These are phyloP conservation scores for Paramecium caudatum DNA, from an alignment of 73 alveolate species.

Conservation along the genomic window DNA sequence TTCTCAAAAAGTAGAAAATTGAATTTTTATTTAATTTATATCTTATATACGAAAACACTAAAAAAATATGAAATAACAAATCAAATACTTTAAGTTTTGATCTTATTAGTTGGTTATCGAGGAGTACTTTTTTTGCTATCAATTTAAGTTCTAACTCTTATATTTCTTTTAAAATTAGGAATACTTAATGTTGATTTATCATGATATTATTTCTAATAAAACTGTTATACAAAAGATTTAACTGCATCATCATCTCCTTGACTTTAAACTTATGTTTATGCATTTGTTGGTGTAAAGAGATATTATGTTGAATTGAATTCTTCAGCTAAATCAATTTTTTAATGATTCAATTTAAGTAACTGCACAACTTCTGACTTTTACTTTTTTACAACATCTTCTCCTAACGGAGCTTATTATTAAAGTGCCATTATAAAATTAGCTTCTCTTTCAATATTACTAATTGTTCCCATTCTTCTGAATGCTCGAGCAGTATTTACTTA, in stretches of 20 bases:
- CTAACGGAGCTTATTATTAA: slow-evolving; percentile 43
- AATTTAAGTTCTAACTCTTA: slow-evolving; percentile 15
- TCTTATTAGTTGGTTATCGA: neutral
- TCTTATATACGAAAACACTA: no score
- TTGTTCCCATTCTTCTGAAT: slow-evolving; percentile 36
- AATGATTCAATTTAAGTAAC: neutral
- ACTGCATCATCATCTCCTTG: neutral
- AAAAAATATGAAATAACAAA: no score
- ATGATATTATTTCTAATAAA: slow-evolving; percentile 1
- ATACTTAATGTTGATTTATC: neutral
- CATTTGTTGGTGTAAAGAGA: slow-evolving; percentile 36
- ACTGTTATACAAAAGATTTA: slow-evolving; percentile 35
- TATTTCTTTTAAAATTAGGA: neutral
- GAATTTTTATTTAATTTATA: no score
- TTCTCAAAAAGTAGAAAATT: no score
- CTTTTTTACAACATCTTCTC: slow-evolving; percentile 6
- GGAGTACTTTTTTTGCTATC: neutral
- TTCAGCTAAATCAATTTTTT: slow-evolving; percentile 23
- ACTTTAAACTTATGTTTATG: neutral
- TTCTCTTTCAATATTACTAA: slow-evolving; percentile 30
- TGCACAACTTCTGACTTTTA: neutral
- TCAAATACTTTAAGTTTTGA: neutral
- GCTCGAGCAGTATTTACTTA: slow-evolving; percentile 43
- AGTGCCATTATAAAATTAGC: slow-evolving; percentile 26
- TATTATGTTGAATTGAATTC: slow-evolving; percentile 43